phyloP scores from a whole-genome alignment of 2,329 filamentous ascomycete species.

The Nemania bipapillata region DNA sequence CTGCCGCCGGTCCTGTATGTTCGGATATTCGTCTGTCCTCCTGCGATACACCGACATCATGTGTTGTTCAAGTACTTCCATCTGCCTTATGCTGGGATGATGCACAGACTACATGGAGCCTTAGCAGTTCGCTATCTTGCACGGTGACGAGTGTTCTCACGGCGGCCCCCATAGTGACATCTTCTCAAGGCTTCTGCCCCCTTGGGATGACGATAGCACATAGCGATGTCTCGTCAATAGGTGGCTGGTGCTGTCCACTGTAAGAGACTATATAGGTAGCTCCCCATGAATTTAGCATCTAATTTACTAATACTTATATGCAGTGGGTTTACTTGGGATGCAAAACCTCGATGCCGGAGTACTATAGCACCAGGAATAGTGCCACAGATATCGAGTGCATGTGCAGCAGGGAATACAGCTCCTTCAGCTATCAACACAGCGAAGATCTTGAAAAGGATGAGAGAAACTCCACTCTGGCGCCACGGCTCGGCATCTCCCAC shows the following conservation, averaged over 20 bases:
- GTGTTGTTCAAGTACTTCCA: constrained; percentile 16
- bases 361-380: not conserved
- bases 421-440: not conserved
- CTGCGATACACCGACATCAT: not conserved
- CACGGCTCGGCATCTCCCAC: not conserved
- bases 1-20: not conserved
- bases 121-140: constrained; percentile 12
- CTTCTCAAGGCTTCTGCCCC: constrained; percentile 1
- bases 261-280: not conserved
- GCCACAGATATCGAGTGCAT: not conserved
- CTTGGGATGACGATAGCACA: constrained; percentile 13
- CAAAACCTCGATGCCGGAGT: constrained; percentile 1
- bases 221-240: not conserved
- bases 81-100: constrained; percentile 22
- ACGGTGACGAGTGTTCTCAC: not conserved
- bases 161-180: not conserved
- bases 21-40: constrained; percentile 7
- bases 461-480: not conserved
- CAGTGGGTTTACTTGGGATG: constrained; percentile 16
- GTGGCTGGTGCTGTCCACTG: constrained; percentile 21
- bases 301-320: constrained; percentile 1
- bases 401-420: not conserved
- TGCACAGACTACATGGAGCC: constrained; percentile 1
- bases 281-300: not conserved
- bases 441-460: not conserved